Base-by-base conservation (phyloP, 495 filamentous ascomycete species). In the Annulohypoxylon nitens region DNA sequence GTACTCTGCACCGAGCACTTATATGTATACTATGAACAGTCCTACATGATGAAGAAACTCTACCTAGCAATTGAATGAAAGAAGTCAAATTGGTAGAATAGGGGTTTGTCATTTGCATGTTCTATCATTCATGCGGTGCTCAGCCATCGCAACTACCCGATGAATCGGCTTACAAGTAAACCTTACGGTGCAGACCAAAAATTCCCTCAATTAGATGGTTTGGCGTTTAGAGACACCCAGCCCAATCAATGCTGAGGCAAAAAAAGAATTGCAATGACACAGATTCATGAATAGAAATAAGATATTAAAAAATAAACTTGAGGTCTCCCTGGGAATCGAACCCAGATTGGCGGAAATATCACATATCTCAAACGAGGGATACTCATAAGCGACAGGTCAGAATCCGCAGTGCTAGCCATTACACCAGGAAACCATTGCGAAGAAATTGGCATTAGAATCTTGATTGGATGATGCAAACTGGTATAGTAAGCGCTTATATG, bases 241-340 rank as follows among this genome's bases (percentile, higher is more conserved):
- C n/a, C n/a, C n/a, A n/a, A n/a, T n/a, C n/a, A n/a, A n/a, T n/a
- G n/a, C n/a, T n/a, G n/a, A n/a, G n/a, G n/a, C n/a, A n/a, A n/a
- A n/a, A n/a, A n/a, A n/a, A n/a, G n/a, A n/a, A n/a, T n/a, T n/a
- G n/a, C n/a, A n/a, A n/a, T n/a, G n/a, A n/a, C n/a, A n/a, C n/a
- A n/a, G 20, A 23, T 23, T 23, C 20, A 1, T 23, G 20, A 23
- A 23, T 23, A 23, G 20, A 23, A 23, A 23, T 23, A 23, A 23
- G 1, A 23, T 23, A 23, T 23, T 23, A n/a, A 65, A 7, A 58
- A 57, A 45, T 48, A 20, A 5, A 14, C 54, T 14, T 60, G 7
- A 78, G 77, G 77, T 79, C 77, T 79, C 77, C 75, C 75, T 75
- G 77, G 77, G 77, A 79, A 79, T 79, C 77, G 77, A 79, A 79